Evolutionary conservation across 352 stramenopile species (phyloP).

Genomic region (Phytopythium kandeliae): DNA sequence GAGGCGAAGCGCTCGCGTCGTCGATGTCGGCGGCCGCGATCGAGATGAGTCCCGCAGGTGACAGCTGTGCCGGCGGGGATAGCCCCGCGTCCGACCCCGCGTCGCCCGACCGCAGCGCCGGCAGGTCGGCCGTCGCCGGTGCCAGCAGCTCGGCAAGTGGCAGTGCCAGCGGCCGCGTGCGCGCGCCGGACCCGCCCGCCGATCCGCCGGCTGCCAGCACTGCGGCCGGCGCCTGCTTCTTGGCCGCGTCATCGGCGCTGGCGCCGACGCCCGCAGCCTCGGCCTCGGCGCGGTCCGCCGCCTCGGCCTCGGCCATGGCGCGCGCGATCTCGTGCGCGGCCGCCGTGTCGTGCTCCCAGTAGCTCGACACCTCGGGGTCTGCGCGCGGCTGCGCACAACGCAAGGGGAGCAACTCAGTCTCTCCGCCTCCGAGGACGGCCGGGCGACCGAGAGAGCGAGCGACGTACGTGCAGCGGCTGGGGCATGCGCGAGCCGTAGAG

Average conservation of each 20-base stretch:
- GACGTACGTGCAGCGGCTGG: conserved; percentile 62
- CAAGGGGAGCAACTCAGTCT: too few species aligned
- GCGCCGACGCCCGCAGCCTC: conserved; percentile 41
- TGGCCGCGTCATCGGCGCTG: conserved; percentile 14
- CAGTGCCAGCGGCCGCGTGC: conserved; percentile 6
- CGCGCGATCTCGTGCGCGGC: conserved; percentile 57
- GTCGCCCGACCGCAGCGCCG: conserved; percentile 29
- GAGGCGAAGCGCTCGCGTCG: conserved; percentile 35
- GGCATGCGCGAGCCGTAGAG: conserved; percentile 78
- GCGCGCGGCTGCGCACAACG: conserved; percentile 55
- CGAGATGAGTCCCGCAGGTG: conserved; percentile 70
- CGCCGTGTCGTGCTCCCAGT: conserved; percentile 77
- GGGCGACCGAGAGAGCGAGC: background rate
- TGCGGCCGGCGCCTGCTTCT: conserved; percentile 42
- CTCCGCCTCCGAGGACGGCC: too few species aligned
- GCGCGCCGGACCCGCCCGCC: conserved; percentile 3
- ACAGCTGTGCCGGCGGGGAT: conserved; percentile 49
- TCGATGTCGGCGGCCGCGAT: conserved; percentile 82
- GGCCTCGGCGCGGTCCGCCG: conserved; percentile 26
- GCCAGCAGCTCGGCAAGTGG: conserved; percentile 18
- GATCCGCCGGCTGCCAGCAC: conserved; percentile 15
- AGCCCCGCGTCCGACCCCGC: conserved; percentile 40
- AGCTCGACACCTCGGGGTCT: conserved; percentile 59
- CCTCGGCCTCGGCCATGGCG: conserved; percentile 54
- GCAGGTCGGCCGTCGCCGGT: conserved; percentile 16